These are phyloP conservation scores for Psophocarpus tetragonolobus DNA, from an alignment of 306 rosid species.

Conservation along the genomic window DNA sequence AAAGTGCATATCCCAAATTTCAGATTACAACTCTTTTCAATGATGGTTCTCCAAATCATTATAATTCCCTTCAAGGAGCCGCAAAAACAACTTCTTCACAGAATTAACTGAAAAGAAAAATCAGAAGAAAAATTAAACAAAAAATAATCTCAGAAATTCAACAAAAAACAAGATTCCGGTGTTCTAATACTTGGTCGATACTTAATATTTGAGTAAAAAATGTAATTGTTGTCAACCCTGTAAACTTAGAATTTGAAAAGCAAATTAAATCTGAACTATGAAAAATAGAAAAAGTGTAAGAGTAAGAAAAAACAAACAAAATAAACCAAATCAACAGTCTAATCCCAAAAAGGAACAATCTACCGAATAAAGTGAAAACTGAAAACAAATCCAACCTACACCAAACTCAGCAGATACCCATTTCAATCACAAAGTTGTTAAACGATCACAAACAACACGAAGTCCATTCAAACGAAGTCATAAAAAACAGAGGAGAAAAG, in stretches of 20 bases:
- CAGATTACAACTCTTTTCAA: constrained; percentile 32
- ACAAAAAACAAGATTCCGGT: not conserved
- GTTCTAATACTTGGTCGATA: not conserved
- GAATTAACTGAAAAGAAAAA: not conserved
- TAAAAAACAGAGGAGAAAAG: no score
- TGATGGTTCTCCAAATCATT: constrained; percentile 45
- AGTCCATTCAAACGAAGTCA: not conserved
- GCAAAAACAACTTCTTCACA: constrained; percentile 37
- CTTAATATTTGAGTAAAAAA: not conserved
- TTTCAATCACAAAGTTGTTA: no score
- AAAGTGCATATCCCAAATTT: constrained; percentile 59
- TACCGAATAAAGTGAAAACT: not conserved
- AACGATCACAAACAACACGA: not conserved
- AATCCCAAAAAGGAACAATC: not conserved
- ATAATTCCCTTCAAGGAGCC: constrained; percentile 41
- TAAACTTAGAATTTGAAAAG: not conserved
- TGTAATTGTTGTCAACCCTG: not conserved
- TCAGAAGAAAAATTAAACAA: not conserved
- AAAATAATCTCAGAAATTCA: not conserved
- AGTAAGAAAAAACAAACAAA: not conserved
- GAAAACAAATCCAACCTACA: not conserved
- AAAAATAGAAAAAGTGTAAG: not conserved
- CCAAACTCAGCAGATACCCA: not conserved
- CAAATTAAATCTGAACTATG: not conserved
- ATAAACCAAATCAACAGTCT: not conserved